These are phyloP conservation scores for Heracleum sosnowskyi DNA, from an alignment of 129 eudicot genomes.

Conservation along the genomic window DNA sequence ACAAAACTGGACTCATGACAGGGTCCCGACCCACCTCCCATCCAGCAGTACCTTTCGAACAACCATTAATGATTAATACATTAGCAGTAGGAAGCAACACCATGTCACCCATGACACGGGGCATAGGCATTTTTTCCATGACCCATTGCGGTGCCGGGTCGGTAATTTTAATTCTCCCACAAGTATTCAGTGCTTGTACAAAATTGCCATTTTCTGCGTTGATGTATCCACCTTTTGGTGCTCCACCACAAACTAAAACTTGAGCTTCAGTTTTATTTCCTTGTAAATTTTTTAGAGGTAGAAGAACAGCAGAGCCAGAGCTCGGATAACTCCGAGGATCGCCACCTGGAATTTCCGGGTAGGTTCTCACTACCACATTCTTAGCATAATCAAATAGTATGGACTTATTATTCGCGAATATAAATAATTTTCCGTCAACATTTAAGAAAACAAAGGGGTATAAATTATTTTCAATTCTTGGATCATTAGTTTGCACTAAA, in stretches of 20 bases:
- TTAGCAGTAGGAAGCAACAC: conserved; percentile 45
- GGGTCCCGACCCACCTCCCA: conserved; percentile 61
- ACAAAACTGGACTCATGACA: conserved; percentile 46
- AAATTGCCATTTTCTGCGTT: conserved; percentile 37
- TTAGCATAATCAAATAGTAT: conserved; percentile 46
- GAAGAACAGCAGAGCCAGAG: conserved; percentile 77
- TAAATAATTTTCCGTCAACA: conserved; percentile 62
- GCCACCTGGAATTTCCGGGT: conserved; percentile 63
- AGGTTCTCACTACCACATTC: conserved; percentile 39
- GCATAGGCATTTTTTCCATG: conserved; percentile 63
- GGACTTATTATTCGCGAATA: conserved; percentile 68
- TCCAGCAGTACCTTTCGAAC: conserved; percentile 45
- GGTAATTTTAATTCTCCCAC: conserved; percentile 48
- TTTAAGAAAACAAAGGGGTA: conserved; percentile 76
- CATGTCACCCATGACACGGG: conserved; percentile 77
- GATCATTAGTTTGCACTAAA: conserved; percentile 44
- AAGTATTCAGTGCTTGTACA: conserved; percentile 39
- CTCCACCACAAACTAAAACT: conserved; percentile 75
- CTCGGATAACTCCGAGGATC: conserved; percentile 89
- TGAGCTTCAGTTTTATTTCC: conserved; percentile 27
- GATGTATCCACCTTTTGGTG: conserved; percentile 39
- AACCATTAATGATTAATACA: conserved; percentile 57
- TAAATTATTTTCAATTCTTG: conserved; percentile 44
- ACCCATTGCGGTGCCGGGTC: conserved; percentile 52
- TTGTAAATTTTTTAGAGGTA: conserved; percentile 44